Evolutionary conservation across 1,284 basidiomycete genomes (phyloP).

Genomic region (Ustilago cynodontis): DNA sequence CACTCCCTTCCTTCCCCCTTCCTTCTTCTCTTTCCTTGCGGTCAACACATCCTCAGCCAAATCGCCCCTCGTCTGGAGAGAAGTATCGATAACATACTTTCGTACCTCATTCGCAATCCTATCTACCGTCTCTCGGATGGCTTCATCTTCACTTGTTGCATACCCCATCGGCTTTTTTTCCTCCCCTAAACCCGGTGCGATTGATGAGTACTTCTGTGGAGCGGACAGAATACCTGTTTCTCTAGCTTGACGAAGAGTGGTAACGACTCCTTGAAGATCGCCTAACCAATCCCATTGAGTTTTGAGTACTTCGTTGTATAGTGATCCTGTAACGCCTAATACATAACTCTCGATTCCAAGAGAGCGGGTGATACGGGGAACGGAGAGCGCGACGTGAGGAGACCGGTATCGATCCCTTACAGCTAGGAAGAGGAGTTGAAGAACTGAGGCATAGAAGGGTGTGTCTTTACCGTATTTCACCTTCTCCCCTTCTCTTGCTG

Average conservation of each 20-base stretch:
- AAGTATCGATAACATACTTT: constrained; percentile 41
- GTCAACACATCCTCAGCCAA: constrained; percentile 3
- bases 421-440: constrained; percentile 61
- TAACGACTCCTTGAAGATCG: constrained; percentile 43
- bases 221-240: constrained; percentile 46
- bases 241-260: constrained; percentile 35
- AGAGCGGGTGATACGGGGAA: constrained; percentile 40
- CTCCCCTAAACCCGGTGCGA: neutral
- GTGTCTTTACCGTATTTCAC: constrained; percentile 54
- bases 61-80: too few relatives aligned
- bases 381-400: constrained; percentile 55
- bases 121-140: constrained; percentile 50
- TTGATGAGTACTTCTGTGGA: constrained; percentile 4
- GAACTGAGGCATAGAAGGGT: constrained; percentile 59
- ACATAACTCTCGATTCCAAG: constrained; percentile 60
- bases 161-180: neutral
- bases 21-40: neutral
- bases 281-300: constrained; percentile 60
- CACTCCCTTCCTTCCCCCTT: neutral
- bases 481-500: neutral
- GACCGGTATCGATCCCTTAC: constrained; percentile 56
- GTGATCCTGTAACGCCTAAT: constrained; percentile 58
- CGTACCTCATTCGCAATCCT: constrained; percentile 44
- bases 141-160: constrained; percentile 33
- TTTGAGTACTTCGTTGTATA: constrained; percentile 62